phyloP scores from a whole-genome alignment of 495 filamentous ascomycete genomes.

The Bryoglossum gracile region DNA sequence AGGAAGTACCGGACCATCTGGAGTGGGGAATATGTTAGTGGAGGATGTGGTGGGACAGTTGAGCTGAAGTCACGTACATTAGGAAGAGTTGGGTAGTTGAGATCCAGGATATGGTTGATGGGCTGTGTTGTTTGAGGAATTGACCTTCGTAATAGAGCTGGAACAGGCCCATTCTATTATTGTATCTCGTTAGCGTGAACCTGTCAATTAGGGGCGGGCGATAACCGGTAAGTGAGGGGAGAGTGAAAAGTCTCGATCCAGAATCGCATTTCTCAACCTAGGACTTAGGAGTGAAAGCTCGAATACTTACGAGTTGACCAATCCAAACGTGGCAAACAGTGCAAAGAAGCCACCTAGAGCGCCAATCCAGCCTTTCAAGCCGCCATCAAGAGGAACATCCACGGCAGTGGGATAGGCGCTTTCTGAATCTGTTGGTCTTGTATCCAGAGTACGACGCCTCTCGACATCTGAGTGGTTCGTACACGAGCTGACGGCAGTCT shows the following conservation, averaged over 20 bases:
- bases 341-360: slow-evolving; percentile 6
- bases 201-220: too few relatives aligned
- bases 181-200: too few relatives aligned
- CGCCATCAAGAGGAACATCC: not conserved
- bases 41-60: not conserved
- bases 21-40: not conserved
- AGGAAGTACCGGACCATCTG: not conserved
- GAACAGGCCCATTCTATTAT: slow-evolving; percentile 32
- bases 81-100: slow-evolving; percentile 66
- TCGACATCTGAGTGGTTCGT: too few relatives aligned
- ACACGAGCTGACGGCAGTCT: too few relatives aligned
- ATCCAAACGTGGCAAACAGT: slow-evolving; percentile 6
- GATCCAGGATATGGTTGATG: slow-evolving; percentile 68
- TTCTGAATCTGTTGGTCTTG: not conserved
- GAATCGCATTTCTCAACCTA: too few relatives aligned
- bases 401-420: not conserved
- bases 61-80: not conserved
- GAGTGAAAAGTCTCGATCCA: too few relatives aligned
- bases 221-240: too few relatives aligned
- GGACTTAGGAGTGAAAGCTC: too few relatives aligned
- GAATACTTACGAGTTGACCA: slow-evolving; percentile 8
- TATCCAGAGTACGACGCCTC: too few relatives aligned
- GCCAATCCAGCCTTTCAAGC: not conserved
- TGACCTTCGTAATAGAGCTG: slow-evolving; percentile 60
- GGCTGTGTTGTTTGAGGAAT: slow-evolving; percentile 33